Base-by-base conservation (phyloP, 495 filamentous ascomycete genomes). In the Aspergillus leporis region DNA sequence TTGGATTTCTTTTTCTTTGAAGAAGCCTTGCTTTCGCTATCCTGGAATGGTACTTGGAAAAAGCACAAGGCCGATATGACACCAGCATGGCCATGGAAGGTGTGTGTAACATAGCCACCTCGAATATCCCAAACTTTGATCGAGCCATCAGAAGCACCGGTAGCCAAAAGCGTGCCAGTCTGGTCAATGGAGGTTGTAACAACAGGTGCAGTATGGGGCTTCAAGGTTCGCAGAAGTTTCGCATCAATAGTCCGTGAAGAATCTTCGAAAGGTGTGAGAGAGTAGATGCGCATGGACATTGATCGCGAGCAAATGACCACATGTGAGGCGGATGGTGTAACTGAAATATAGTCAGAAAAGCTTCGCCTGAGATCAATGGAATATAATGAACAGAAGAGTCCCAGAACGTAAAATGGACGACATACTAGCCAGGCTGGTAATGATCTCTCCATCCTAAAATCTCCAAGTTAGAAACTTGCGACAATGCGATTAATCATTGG, bases 111-210 rank as follows among this genome's bases (percentile, higher is more conserved):
- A 70, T 87, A 98, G 14, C 94, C 95, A 18, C 90, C 92, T 57
- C 81, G 76, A 38, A 99, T 93, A 75, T 99, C 95, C 92, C 91
- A 98, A 53, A 99, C 87, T 71, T 99, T 99, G 60, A 97, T 88
- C 4, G 87, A 82, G 25, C 94, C 94, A 73, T 98, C 94, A 8
- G 94, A 90, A 23, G 85, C 90, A 54, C 94, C 94, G 19, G 93
- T 97, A 36, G 93, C 94, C 41, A 98, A 75, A 12, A 99, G 77
- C 14, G 93, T 97, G 65, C 93, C 87, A 2, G 92, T 97, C 32
- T 81, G 78, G 69, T 99, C 94, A 47, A 92, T 83, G 16, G 89
- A 85, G 16, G 90, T 80, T 4, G 93, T 90, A 9, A 97, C 84
- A 12, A 97, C 91, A 2, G 94, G 94, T 4, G 92, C 87, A 3